Evolutionary conservation across 768 basidiomycete genomes (phyloP), one percentile per base, ranked within the genome.

Genomic region (Arthromyces matolae): DNA sequence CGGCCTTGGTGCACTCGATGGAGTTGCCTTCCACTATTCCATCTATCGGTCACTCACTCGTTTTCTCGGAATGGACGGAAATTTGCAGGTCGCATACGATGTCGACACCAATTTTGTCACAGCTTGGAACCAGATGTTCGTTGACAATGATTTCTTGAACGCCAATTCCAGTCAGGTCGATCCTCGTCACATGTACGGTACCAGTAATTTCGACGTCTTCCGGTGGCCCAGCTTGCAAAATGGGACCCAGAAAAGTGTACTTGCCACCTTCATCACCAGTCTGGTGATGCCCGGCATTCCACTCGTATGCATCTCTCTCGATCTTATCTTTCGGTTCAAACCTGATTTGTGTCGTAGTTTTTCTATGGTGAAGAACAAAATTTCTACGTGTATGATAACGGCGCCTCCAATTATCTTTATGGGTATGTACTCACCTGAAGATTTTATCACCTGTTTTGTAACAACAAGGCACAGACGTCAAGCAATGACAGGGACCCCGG

Each of bases 31-130:
- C 74, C 93, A 96, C 64, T 96, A 95, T 65, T 95, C 93, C 37
- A 85, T 86, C 45, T 95, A 96, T 62, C 93, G 93, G 49, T 71
- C 87, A 3, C 69, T 95, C 43, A 71, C 84, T 24, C 88, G 93
- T 41, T 91, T 93, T 72, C 76, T 95, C 38, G 93, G 93, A 44
- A 94, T 95, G 92, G 93, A 96, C 61, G 93, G 93, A 58, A 95
- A 96, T 63, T 73, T 96, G 27, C 78, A 86, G 52, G 93, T 92
- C 44, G 93, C 90, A 8, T 94, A 86, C 65, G 93, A 96, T 60
- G 68, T 91, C 24, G 75, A 83, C 56, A 66, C 72, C 63, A 90
- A 95, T 67, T 93, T 95, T 58, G 71, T 93, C 67, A 85, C 83
- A 0, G 85, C 90, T 0, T 96, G 93, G 93, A 92, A 93, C 62